Percentiles rank a stretch among this genome's conserved stretches.
phyloP scores from a whole-genome alignment of 2,329 filamentous ascomycete genomes.

The Alternaria tenuissima region DNA sequence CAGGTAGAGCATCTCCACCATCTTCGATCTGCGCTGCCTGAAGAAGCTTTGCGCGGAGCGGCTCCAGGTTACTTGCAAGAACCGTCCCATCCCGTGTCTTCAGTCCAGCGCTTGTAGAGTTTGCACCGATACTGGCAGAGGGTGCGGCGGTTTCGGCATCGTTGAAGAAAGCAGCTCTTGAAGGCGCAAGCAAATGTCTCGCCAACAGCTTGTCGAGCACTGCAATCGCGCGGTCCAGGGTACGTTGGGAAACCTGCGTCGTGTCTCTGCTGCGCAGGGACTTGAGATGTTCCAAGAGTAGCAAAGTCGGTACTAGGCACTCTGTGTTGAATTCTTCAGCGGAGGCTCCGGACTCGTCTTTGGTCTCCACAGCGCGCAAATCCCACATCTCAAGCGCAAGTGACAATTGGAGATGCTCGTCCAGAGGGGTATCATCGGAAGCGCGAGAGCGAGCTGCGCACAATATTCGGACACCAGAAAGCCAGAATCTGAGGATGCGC shows the following conservation, averaged over 20 bases:
- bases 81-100: constrained; percentile 21
- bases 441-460: not conserved
- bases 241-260: not conserved
- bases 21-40: constrained; percentile 45
- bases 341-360: constrained; percentile 40
- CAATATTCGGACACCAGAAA: constrained; percentile 35
- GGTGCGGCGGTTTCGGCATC: constrained; percentile 15
- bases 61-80: constrained; percentile 33
- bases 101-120: not conserved
- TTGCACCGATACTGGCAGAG: constrained; percentile 8
- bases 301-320: constrained; percentile 45
- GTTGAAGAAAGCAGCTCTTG: constrained; percentile 49
- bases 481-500: constrained; percentile 48
- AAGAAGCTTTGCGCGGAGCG: constrained; percentile 41
- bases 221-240: constrained; percentile 21
- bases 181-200: constrained; percentile 54
- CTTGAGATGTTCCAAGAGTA: constrained; percentile 34
- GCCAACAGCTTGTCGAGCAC: constrained; percentile 50
- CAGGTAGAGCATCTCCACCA: constrained; percentile 31
- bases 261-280: constrained; percentile 5
- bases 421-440: not conserved
- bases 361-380: constrained; percentile 36
- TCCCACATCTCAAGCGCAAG: constrained; percentile 47
- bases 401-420: constrained; percentile 31
- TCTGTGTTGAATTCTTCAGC: constrained; percentile 50